Percentiles rank a stretch among this genome's conserved stretches.
These are phyloP conservation scores for Bipolaris zeicola DNA, from an alignment of 2,329 filamentous ascomycete genomes.

Conservation along the genomic window DNA sequence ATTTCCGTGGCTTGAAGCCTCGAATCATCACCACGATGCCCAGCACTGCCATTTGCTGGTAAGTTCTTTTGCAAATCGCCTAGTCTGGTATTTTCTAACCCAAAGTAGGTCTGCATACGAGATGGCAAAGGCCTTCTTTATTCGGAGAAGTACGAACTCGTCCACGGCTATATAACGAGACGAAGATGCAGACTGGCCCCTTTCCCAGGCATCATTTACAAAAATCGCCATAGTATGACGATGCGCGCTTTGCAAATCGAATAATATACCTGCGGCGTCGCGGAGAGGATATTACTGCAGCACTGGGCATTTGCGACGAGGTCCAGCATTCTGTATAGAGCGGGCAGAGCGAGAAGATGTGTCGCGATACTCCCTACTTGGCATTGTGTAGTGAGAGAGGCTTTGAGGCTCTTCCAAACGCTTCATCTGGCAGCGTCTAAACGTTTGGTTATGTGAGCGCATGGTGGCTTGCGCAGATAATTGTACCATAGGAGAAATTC, in stretches of 20 bases:
- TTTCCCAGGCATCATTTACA: constrained; percentile 7
- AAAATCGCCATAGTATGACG: constrained; percentile 9
- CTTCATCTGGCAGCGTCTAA: constrained; percentile 35
- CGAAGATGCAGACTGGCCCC: constrained; percentile 1
- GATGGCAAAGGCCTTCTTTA: constrained; percentile 72
- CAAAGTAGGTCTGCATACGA: constrained; percentile 66
- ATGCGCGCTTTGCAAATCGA: constrained; percentile 15
- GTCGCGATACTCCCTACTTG: constrained; percentile 23
- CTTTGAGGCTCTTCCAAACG: constrained; percentile 33
- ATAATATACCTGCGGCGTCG: constrained; percentile 22
- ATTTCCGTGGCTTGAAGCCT: constrained; percentile 91
- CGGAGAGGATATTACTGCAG: constrained; percentile 16
- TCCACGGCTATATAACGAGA: constrained; percentile 29
- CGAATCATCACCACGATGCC: constrained; percentile 96
- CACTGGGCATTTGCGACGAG: constrained; percentile 28
- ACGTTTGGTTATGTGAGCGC: constrained; percentile 32
- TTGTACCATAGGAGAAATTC: constrained; percentile 41
- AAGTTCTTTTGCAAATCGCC: constrained; percentile 34
- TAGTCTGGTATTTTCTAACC: constrained; percentile 14
- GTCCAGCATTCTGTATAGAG: constrained; percentile 23
- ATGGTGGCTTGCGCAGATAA: constrained; percentile 31
- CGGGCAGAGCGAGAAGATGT: constrained; percentile 17
- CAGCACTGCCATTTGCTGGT: constrained; percentile 99
- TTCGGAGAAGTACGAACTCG: constrained; percentile 48
- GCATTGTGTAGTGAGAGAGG: constrained; percentile 39